Conservation (phyloP, 345 rosid genomes). For the Eucalyptus viminalis region DNA sequence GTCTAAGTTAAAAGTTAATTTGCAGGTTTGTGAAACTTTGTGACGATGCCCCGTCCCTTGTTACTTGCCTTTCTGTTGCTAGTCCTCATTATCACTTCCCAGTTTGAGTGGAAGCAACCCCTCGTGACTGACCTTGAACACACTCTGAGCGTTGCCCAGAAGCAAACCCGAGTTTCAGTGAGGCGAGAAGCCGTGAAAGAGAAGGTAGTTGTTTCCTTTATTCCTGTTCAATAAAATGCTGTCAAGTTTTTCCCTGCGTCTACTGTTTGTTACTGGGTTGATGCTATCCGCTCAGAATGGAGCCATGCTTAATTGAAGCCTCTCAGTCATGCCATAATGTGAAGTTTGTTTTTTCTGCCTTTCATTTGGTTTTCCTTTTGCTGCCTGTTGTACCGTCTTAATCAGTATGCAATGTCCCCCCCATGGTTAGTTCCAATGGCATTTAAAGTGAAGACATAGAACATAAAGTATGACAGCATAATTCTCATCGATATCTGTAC, state of each 20-base stretch:
- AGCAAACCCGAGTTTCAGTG: constrained; percentile 41
- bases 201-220: constrained; percentile 30
- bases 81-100: constrained; percentile 70
- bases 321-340: not conserved
- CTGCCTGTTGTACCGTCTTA: not conserved
- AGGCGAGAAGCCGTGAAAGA: constrained; percentile 74
- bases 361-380: not conserved
- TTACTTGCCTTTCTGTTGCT: constrained; percentile 64
- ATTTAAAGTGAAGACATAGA: not conserved
- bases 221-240: not conserved
- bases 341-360: not conserved
- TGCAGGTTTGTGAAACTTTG: not conserved
- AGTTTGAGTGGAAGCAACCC: constrained; percentile 91
- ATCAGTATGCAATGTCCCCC: not conserved
- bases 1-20: not conserved
- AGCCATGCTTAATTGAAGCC: not conserved
- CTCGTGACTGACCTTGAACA: constrained; percentile 53
- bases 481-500: not conserved
- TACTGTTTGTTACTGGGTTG: not conserved
- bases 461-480: not conserved
- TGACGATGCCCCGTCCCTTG: constrained; percentile 69
- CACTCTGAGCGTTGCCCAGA: constrained; percentile 29
- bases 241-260: not conserved
- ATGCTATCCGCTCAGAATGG: not conserved
- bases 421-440: not conserved